Evolutionary conservation across 2,329 filamentous ascomycete genomes (phyloP).

Genomic region (Colletotrichum sp.): DNA sequence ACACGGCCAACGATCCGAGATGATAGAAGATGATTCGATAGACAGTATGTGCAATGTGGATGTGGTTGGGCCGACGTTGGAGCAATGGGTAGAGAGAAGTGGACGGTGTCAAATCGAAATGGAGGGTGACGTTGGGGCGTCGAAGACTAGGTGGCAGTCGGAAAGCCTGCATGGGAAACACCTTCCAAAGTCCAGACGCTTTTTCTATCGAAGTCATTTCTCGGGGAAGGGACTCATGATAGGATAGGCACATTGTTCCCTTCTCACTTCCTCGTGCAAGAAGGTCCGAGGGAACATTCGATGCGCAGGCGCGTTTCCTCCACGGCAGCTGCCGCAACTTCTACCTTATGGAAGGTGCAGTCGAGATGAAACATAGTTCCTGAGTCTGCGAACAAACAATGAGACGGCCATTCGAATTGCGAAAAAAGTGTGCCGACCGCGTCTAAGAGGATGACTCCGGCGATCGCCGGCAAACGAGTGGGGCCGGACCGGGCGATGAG

Average conservation of each 20-base stretch:
- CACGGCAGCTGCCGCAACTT: not conserved
- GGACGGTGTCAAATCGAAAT: not conserved
- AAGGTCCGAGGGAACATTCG: not conserved
- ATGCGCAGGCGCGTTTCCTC: not conserved
- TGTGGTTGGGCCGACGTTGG: not conserved
- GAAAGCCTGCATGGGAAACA: not conserved
- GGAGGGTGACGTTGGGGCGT: not conserved
- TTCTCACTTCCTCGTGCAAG: not conserved
- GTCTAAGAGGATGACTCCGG: not conserved
- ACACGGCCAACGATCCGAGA: accelerated
- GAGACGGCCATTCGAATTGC: not conserved
- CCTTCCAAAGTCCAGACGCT: not conserved
- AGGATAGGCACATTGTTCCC: not conserved
- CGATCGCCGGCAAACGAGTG: not conserved
- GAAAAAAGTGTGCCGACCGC: not conserved
- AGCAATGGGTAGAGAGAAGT: not conserved
- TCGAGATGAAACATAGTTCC: not conserved
- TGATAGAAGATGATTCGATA: not conserved
- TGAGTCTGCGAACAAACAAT: not conserved
- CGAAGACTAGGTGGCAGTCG: not conserved
- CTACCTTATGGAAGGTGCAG: not conserved
- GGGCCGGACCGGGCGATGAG: not conserved
- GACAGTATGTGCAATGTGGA: not conserved
- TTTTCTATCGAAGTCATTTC: not conserved
- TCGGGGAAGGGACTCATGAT: not conserved